phyloP scores from a whole-genome alignment of 2,329 filamentous ascomycete species.

The Aspergillus glaucus region DNA sequence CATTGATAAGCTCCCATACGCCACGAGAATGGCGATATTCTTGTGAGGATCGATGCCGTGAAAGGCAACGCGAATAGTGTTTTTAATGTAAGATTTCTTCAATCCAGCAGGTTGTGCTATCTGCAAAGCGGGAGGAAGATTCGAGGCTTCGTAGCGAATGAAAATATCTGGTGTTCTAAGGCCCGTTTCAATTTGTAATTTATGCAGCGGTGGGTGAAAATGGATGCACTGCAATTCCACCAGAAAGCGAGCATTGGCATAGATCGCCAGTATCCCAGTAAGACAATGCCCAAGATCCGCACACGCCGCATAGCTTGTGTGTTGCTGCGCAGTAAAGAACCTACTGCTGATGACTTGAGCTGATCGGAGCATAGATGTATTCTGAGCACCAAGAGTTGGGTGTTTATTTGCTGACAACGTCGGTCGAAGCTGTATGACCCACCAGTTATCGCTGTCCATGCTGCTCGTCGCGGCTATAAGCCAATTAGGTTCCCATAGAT shows the following conservation, averaged over 20 bases:
- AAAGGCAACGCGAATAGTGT: conserved; percentile 33
- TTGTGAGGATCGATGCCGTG: conserved; percentile 30
- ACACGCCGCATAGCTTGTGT: conserved; percentile 22
- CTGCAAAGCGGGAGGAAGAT: conserved; percentile 25
- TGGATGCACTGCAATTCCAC: conserved; percentile 22
- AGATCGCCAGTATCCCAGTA: conserved; percentile 31
- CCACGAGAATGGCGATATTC: conserved; percentile 29
- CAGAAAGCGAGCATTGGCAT: conserved; percentile 31
- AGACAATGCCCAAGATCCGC: conserved; percentile 30
- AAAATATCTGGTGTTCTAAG: conserved; percentile 31
- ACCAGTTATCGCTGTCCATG: conserved; percentile 71
- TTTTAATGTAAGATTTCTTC: conserved; percentile 23
- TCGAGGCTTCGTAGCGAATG: conserved; percentile 25
- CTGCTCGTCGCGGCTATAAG: conserved; percentile 65
- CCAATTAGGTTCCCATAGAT: conserved; percentile 68
- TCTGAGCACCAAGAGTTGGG: conserved; percentile 6
- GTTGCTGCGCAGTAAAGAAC: conserved; percentile 15
- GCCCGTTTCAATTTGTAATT: conserved; percentile 23
- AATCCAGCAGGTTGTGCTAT: conserved; percentile 21
- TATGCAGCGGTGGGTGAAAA: conserved; percentile 23
- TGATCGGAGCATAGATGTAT: conserved; percentile 14
- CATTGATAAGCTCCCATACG: conserved; percentile 27
- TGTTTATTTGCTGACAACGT: conserved; percentile 9
- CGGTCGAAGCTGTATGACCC: conserved; percentile 50
- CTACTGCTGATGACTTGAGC: conserved; percentile 25